Base-by-base conservation (phyloP, 129 eudicot genomes). In the Smallanthus sonchifolius region DNA sequence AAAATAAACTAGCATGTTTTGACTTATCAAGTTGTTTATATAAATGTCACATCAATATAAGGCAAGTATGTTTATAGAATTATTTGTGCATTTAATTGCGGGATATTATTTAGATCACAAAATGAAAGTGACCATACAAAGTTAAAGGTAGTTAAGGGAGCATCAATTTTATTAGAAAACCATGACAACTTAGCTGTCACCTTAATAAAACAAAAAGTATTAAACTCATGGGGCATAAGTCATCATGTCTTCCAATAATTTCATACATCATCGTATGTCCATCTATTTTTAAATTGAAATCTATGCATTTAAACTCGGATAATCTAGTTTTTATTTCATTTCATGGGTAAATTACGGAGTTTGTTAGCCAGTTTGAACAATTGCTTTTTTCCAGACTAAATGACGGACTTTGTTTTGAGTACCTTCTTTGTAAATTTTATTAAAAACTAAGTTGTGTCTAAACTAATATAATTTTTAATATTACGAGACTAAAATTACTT, bases 161-260 rank as follows among this genome's bases (percentile, higher is more conserved):
- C 44, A 16, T 28, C 78, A 64, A 20, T 9, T 64, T 11, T 64
- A 72, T 73, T 65, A 30, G 20, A 40, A 62, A 66, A 70, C 67
- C 16, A 51, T 72, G 73, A 79, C 78, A 64, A 54, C 73, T 42
- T 44, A 65, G 68, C 78, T 38, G 32, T 62, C 77, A 64, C 64
- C 65, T 28, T 69, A 48, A 70, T 38, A 39, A 78, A 70, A 78
- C 73, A 40, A 72, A 51, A 72, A 5, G 5, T 65, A 79, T 64
- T 24, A 51, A 72, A 52, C 37, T 54, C 71, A 61, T 70, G 72
- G 63, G 82, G 48, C 76, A 24, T 24, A 24, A 24, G 30, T 24
- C 1, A 24, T 24, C 30, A 70, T 64, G 65, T 79, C 44, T 64
- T 55, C 38, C 55, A 78, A 71, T 78, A 71, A 78, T 71, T 48